Base-by-base conservation (phyloP, 2,329 filamentous ascomycete genomes). In the Paecilomyces variotii region DNA sequence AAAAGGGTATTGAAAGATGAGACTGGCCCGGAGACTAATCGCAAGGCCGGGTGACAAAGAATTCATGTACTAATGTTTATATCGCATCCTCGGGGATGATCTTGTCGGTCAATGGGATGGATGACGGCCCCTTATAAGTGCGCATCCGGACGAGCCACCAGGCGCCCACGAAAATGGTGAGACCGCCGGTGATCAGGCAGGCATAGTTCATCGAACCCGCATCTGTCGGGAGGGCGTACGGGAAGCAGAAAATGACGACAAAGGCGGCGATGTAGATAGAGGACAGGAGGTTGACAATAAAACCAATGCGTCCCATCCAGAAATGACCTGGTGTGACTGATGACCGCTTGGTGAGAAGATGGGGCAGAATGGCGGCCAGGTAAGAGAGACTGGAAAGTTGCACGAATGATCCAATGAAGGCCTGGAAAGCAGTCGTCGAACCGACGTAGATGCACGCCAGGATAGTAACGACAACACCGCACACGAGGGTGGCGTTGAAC, bases 171-270 rank as follows among this genome's bases (percentile, higher is more conserved):
- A 84, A 74, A 10, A 82, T 71, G 0, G 79, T 80, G 60, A 82
- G 69, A 1, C 80, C 81, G 11, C 79, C 80, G 1, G 78, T 79
- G 62, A 84, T 79, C 52, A 83, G 64, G 63, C 74, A 79, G 11
- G 77, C 74, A 65, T 83, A 84, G 63, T 84, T 84, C 82, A 84
- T 84, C 2, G 70, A 74, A 32, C 69, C 66, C 2, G 77, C 76
- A 58, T 75, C 68, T 4, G 78, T 75, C 10, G 79, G 77, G 55
- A 81, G 62, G 0, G 72, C 67, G 60, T 76, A 81, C 0, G 81
- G 83, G 73, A 86, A 85, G 66, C 82, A 84, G 70, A 82, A 86
- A 59, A 86, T 80, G n/a, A 83, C 73, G 56, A 82, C 76, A 63
- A 85, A 85, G 24, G 83, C 71, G 1, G 78, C 65, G 57, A 85